Percentiles rank a stretch among this genome's conserved stretches.
Conservation (phyloP, 2,329 filamentous ascomycete genomes). For the Rhexocercosporidium sp. region DNA sequence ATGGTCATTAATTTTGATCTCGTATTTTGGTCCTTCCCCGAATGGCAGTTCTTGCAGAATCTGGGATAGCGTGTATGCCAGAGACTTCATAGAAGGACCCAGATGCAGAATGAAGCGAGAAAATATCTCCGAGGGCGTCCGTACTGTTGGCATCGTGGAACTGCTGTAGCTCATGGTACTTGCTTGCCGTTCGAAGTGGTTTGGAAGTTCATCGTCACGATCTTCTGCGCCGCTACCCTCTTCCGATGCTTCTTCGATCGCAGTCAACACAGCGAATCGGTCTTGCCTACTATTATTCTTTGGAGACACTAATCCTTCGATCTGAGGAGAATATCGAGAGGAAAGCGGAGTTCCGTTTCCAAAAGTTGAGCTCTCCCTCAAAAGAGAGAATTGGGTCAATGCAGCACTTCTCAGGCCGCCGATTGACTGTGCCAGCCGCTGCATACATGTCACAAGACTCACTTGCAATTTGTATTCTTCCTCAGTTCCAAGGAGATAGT, state of each 20-base stretch:
- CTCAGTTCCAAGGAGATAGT: conserved; percentile 82
- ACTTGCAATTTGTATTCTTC: conserved; percentile 79
- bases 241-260: conserved; percentile 67
- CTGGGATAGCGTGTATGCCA: conserved; percentile 89
- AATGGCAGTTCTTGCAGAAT: conserved; percentile 90
- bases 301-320: conserved; percentile 1
- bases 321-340: conserved; percentile 18
- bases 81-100: conserved; percentile 92
- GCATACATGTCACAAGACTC: conserved; percentile 81
- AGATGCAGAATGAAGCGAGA: conserved; percentile 86
- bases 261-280: conserved; percentile 55
- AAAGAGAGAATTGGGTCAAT: conserved; percentile 83
- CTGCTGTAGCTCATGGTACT: conserved; percentile 33
- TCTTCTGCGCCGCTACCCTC: conserved; percentile 58
- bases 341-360: conserved; percentile 30
- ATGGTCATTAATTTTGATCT: conserved; percentile 77
- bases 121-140: conserved; percentile 82
- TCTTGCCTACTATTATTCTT: conserved; percentile 46
- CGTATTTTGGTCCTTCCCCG: conserved; percentile 66
- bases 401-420: conserved; percentile 90
- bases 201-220: conserved; percentile 1
- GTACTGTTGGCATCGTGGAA: conserved; percentile 48
- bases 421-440: conserved; percentile 84
- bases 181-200: conserved; percentile 27
- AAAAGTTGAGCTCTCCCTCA: conserved; percentile 61